A percentile compares a stretch with the other conserved stretches of the same genome.
Evolutionary conservation across 108 stramenopile species (phyloP).

Genomic region (Fistulifera pelliculosa): DNA sequence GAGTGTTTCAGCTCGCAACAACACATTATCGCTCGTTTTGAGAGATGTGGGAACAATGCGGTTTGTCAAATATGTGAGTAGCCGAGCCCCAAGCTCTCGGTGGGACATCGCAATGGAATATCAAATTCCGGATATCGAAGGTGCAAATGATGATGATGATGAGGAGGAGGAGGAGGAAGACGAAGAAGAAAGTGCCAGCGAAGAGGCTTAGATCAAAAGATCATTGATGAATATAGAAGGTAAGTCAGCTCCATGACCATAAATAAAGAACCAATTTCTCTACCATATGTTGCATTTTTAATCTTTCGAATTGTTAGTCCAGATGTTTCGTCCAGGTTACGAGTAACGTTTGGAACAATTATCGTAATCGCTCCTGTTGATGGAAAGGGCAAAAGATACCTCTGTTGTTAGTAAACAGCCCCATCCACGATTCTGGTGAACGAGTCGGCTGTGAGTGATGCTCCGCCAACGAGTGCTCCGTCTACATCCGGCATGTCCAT

Average conservation of each 20-base stretch:
- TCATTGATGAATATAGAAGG: too few relatives aligned
- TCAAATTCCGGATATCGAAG: slow-evolving; percentile 20
- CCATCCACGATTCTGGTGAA: slow-evolving; percentile 87
- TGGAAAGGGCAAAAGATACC: too few relatives aligned
- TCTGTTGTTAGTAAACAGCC: too few relatives aligned
- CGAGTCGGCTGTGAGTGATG: slow-evolving; percentile 73
- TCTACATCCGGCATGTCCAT: slow-evolving; percentile 91
- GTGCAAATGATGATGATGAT: slow-evolving; percentile 18
- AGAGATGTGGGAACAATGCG: slow-evolving; percentile 90
- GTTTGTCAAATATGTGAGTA: slow-evolving; percentile 93
- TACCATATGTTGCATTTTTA: too few relatives aligned
- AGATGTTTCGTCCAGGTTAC: too few relatives aligned
- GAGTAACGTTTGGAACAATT: too few relatives aligned
- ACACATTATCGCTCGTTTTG: slow-evolving; percentile 86
- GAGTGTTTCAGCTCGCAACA: slow-evolving; percentile 88
- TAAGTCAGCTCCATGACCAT: too few relatives aligned
- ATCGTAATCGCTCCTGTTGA: too few relatives aligned
- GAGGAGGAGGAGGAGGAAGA: too few relatives aligned
- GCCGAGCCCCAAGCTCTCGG: slow-evolving; percentile 81
- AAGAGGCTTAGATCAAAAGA: too few relatives aligned
- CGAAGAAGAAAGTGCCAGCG: slow-evolving; percentile 7
- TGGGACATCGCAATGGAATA: slow-evolving; percentile 91
- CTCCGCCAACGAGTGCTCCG: slow-evolving; percentile 94
- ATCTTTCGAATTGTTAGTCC: too few relatives aligned
- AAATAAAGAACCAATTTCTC: too few relatives aligned